Evolutionary conservation across 257 asterid species (phyloP).

Genomic region (Petrea volubilis): DNA sequence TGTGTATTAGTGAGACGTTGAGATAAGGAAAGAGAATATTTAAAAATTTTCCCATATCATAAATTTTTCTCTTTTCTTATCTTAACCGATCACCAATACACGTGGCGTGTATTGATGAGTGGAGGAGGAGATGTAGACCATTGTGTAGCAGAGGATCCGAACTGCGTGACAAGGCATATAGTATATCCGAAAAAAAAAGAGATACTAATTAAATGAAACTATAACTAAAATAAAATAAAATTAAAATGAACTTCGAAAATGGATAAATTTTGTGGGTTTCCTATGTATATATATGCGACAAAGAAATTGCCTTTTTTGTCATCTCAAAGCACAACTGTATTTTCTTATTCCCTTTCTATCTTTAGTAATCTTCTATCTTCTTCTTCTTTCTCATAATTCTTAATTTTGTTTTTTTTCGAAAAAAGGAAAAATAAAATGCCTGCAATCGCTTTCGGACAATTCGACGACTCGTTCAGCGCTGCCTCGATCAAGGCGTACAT

Average conservation of each 20-base stretch:
- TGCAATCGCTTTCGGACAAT: constrained; percentile 48
- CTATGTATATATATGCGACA: constrained; percentile 34
- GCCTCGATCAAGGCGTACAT: constrained; percentile 53
- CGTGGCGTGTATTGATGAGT: too few relatives aligned
- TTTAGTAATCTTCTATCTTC: background rate
- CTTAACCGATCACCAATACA: too few relatives aligned
- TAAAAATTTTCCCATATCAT: too few relatives aligned
- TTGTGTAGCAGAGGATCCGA: too few relatives aligned
- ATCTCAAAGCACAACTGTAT: constrained; percentile 15
- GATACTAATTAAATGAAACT: constrained; percentile 10
- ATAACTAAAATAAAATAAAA: background rate
- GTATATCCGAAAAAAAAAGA: constrained; percentile 14
- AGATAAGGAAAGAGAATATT: too few relatives aligned
- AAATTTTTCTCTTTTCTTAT: too few relatives aligned
- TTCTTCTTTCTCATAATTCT: background rate
- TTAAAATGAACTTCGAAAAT: background rate
- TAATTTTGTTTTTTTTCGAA: background rate
- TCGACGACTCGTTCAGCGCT: constrained; percentile 43
- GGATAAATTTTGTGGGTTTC: constrained; percentile 1
- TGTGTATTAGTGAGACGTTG: too few relatives aligned
- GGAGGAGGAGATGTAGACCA: too few relatives aligned
- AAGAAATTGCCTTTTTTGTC: constrained; percentile 17
- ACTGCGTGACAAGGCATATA: constrained; percentile 30
- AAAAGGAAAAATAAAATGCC: constrained; percentile 32
- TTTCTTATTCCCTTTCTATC: background rate